Percentiles rank a stretch among this genome's conserved stretches.
Conservation (phyloP, 1,284 basidiomycete genomes). For the Coriolopsis trogii region DNA sequence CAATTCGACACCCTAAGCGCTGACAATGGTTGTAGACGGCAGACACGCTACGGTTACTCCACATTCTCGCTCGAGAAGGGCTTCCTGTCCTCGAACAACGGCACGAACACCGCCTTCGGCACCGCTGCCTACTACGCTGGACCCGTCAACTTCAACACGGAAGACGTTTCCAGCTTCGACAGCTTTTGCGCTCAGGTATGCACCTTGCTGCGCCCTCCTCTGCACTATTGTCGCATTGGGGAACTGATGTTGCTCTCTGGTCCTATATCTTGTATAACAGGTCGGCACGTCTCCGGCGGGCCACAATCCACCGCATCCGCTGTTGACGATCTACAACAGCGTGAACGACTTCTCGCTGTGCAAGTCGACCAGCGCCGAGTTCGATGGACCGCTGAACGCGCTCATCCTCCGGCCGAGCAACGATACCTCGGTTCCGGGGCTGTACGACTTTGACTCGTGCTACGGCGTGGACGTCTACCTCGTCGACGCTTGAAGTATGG, state of each 20-base stretch:
- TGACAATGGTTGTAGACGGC: neutral
- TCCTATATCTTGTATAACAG: constrained; percentile 1
- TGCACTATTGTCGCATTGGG: neutral
- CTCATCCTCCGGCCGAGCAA: constrained; percentile 19
- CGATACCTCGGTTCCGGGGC: constrained; percentile 16
- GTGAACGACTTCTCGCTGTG: constrained; percentile 27
- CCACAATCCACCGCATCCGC: constrained; percentile 16
- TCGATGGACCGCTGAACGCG: constrained; percentile 11
- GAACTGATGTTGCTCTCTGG: no score
- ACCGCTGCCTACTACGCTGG: neutral
- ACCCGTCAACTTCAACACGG: neutral
- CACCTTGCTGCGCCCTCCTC: constrained; percentile 16
- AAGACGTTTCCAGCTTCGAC: constrained; percentile 13
- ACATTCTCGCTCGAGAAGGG: constrained; percentile 2
- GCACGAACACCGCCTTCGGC: neutral
- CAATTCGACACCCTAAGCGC: neutral
- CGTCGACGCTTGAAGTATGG: neutral
- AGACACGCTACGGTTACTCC: constrained; percentile 4
- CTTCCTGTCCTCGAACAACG: neutral
- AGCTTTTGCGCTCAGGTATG: constrained; percentile 14
- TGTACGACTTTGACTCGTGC: constrained; percentile 24
- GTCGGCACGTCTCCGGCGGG: constrained; percentile 22
- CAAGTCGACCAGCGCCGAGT: constrained; percentile 1
- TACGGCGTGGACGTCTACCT: constrained; percentile 22
- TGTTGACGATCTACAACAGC: constrained; percentile 24